Evolutionary conservation across 805 yeast species (phyloP), one percentile per base, ranked within the genome.

Genomic region (Yarrowia sp.): DNA sequence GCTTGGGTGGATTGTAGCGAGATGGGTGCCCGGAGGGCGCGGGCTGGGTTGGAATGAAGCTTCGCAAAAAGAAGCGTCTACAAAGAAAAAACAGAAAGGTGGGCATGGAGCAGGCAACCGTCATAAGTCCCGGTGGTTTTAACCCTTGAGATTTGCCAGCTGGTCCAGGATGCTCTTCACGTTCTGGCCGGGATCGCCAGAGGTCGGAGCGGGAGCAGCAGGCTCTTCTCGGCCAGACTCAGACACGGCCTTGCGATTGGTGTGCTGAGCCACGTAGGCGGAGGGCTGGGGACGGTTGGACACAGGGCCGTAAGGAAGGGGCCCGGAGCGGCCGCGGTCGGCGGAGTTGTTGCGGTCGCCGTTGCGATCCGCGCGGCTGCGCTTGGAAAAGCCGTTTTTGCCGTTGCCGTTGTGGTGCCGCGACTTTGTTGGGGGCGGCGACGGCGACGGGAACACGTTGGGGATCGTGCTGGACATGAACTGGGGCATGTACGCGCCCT

Each of bases 291-390:
- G 55, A n/a, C 55, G 53, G 36, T 38, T 29, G 27, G 61, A 38
- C 2, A 56, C 62, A 24, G 62, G 60, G n/a, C 56, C 62, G 14
- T 42, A 46, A 16, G 60, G 60, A 29, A 49, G 42, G 42, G 62
- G 60, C 14, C 41, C 62, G 12, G 61, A 29, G 9, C 62, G 61
- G 16, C 59, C 59, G 25, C 59, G 59, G 18, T 51, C 59, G n/a
- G 13, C 16, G 32, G 12, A 7, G 39, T n/a, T 22, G 35, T 29
- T 29, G 35, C 29, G 18, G 25, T 42, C 25, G 33, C 29, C 39
- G 9, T 46, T 46, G 6, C 49, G 44, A 4, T 42, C 51, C 2
- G 18, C 29, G 22, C 51, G 33, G 33, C 27, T 44, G 35, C 51
- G 47, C 12, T 42, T 42, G 47, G 47, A 42, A 21, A 25, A 42